Evolutionary conservation across 2,329 filamentous ascomycete species (phyloP), one percentile per base, ranked within the genome.

Genomic region (Aspergillus sclerotialis): DNA sequence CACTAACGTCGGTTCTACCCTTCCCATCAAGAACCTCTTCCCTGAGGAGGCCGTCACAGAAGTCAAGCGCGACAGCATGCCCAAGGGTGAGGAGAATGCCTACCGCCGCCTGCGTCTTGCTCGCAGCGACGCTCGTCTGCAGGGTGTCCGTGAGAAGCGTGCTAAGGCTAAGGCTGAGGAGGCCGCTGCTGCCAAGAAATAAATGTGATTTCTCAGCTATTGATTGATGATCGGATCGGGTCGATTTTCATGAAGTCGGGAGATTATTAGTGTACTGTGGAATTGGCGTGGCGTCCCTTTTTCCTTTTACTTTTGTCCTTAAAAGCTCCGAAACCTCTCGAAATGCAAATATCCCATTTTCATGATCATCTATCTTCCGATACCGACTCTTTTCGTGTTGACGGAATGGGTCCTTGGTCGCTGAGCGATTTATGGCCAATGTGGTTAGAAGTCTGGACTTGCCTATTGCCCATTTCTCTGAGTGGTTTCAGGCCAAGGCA

Each of bases 101-200:
- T 96, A 84, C 81, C 75, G 75, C 64, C 82, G 79, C 61, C 80
- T 98, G 65, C 85, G 92, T 68, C 74, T 83, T 54, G 80, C 84
- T 53, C 82, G 92, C 70, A 80, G 79, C 66, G 84, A 93, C 63
- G 80, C 84, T 60, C 83, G 89, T 67, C 74, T 84, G 61, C 69
- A 76, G 49, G 92, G 92, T 70, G 76, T 76, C 61, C 81, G 88
- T 67, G 89, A 93, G 78, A 96, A 96, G 88, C 82, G 92, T 63
- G 81, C 76, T 56, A 84, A 82, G 77, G 85, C 86, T 59, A 90
- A 82, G 63, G 80, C 80, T 23, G 77, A 82, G 23, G 78, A 81
- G 54, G 76, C 76, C 40, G 72, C 75, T 46, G 65, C 65, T 43
- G 61, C 71, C 50, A 76, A 69, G 57, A 65, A 69, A 66, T 69